Conservation (phyloP, 441 rosid genomes). For the Dalechampia spathulata region DNA sequence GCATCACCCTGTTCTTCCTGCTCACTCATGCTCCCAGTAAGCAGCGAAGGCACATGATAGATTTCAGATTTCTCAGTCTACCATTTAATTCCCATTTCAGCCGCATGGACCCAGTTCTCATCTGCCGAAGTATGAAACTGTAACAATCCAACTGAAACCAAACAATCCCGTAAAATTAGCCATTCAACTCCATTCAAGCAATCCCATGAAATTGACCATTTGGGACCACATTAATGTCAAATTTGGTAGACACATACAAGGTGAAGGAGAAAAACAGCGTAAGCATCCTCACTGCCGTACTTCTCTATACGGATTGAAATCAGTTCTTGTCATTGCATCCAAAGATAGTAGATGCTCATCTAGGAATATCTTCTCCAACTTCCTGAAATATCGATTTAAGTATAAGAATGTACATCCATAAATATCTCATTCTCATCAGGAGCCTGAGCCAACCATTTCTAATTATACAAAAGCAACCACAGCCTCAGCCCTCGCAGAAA, state of each 20-base stretch:
- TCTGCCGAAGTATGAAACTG: background rate
- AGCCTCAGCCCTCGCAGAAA: background rate
- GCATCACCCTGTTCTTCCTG: background rate
- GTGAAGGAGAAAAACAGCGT: background rate
- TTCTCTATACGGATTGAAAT: background rate
- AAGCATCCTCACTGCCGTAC: background rate
- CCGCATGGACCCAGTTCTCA: background rate
- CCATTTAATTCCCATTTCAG: background rate
- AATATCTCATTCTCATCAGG: background rate
- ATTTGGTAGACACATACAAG: background rate
- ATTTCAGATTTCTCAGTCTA: background rate
- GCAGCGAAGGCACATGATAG: background rate
- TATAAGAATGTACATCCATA: background rate
- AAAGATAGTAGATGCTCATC: background rate
- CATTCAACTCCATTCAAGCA: background rate
- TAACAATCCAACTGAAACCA: background rate
- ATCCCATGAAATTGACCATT: background rate
- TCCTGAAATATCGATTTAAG: background rate
- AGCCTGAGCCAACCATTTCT: background rate
- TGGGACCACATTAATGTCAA: background rate
- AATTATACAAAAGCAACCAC: background rate
- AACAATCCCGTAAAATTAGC: no score
- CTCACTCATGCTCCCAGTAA: background rate
- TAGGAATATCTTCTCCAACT: background rate
- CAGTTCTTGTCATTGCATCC: background rate